These are phyloP conservation scores for Tylopilus sp. DNA, from an alignment of 768 basidiomycete genomes.

Conservation along the genomic window DNA sequence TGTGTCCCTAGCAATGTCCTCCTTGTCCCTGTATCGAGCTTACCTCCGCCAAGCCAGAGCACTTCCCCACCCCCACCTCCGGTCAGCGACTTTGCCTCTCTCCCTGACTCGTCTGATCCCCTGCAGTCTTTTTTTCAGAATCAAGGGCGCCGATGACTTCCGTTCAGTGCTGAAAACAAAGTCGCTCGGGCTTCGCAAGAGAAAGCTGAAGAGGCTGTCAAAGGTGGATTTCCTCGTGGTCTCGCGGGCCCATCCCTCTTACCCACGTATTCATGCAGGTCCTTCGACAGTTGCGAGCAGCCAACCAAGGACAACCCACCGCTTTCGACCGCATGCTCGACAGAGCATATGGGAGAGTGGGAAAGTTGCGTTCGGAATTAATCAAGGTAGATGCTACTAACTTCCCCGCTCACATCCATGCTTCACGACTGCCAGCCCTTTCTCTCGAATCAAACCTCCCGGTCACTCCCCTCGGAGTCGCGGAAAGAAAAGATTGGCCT, in stretches of 20 bases:
- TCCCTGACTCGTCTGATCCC: neutral
- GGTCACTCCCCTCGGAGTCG: slow-evolving; percentile 51
- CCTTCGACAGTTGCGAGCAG: slow-evolving; percentile 47
- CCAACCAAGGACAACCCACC: slow-evolving; percentile 46
- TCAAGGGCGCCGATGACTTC: slow-evolving; percentile 58
- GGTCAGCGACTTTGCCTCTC: slow-evolving; percentile 29
- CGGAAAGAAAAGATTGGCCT: slow-evolving; percentile 53
- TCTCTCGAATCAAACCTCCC: slow-evolving; percentile 42
- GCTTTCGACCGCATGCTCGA: slow-evolving; percentile 60
- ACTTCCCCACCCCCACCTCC: slow-evolving; percentile 47
- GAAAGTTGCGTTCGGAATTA: slow-evolving; percentile 65
- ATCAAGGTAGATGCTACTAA: slow-evolving; percentile 51
- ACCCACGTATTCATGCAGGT: slow-evolving; percentile 38
- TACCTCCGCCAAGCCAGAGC: slow-evolving; percentile 40
- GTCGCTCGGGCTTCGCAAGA: slow-evolving; percentile 28
- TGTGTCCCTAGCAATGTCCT: slow-evolving; percentile 1
- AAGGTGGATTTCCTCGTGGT: slow-evolving; percentile 39
- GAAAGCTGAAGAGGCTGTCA: slow-evolving; percentile 46
- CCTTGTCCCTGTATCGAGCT: slow-evolving; percentile 35
- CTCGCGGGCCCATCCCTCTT: neutral
- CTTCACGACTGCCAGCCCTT: slow-evolving; percentile 45
- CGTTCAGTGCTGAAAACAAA: slow-evolving; percentile 41
- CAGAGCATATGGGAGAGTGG: slow-evolving; percentile 73
- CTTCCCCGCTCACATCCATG: neutral
- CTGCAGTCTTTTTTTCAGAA: slow-evolving; percentile 58